phyloP scores from a whole-genome alignment of 257 asterid species.

The Lithospermum erythrorhizon region DNA sequence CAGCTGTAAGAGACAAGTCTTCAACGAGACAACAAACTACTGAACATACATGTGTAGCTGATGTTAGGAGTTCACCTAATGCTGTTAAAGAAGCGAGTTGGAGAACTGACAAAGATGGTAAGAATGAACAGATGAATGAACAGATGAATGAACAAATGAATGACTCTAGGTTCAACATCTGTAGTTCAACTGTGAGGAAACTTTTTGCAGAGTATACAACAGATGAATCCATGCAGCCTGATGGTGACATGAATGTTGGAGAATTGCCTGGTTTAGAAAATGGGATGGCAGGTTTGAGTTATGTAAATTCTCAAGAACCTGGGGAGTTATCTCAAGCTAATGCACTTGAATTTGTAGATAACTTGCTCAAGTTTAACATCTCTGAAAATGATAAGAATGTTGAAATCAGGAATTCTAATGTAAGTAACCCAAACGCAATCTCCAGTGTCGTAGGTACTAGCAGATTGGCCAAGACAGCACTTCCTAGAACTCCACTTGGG shows the following conservation, averaged over 20 bases:
- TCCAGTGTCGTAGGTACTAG: slow-evolving; percentile 56
- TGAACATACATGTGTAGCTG: slow-evolving; percentile 18
- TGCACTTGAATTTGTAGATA: slow-evolving; percentile 81
- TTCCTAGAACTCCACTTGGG: slow-evolving; percentile 21
- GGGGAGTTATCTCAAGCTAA: slow-evolving; percentile 79
- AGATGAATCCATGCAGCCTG: slow-evolving; percentile 25
- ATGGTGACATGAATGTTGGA: slow-evolving; percentile 19
- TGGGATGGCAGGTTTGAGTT: slow-evolving; percentile 64
- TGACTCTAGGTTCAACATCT: slow-evolving; percentile 23
- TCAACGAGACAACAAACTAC: slow-evolving; percentile 23
- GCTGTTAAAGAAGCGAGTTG: slow-evolving; percentile 18
- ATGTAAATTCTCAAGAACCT: slow-evolving; percentile 77
- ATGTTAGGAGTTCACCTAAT: slow-evolving; percentile 15
- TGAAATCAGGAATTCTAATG: slow-evolving; percentile 17
- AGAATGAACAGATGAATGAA: slow-evolving; percentile 21
- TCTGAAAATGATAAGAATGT: slow-evolving; percentile 32
- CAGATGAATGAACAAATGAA: slow-evolving; percentile 20
- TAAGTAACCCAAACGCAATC: slow-evolving; percentile 28
- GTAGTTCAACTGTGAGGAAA: slow-evolving; percentile 54
- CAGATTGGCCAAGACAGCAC: slow-evolving; percentile 46
- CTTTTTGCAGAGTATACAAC: slow-evolving; percentile 55
- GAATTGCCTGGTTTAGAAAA: slow-evolving; percentile 24
- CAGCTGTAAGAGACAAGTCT: slow-evolving; percentile 23
- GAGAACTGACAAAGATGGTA: slow-evolving; percentile 17
- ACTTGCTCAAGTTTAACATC: slow-evolving; percentile 53